These are phyloP conservation scores for Boletus reticulatus DNA, from an alignment of 768 basidiomycete genomes.

Conservation along the genomic window DNA sequence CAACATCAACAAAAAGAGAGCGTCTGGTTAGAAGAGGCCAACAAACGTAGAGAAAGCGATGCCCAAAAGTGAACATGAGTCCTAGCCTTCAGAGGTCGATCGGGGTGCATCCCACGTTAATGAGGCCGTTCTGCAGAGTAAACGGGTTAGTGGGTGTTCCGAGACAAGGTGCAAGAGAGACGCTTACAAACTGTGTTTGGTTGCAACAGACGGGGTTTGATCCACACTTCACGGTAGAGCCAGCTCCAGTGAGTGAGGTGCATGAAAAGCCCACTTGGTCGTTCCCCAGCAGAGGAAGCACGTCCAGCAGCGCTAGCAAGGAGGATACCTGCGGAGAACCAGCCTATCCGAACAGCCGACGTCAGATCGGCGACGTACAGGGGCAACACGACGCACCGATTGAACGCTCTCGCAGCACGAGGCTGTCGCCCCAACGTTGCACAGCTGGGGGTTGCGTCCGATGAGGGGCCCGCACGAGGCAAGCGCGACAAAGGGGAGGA, in stretches of 20 bases:
- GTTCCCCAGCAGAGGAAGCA: not conserved
- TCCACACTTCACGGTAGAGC: constrained; percentile 17
- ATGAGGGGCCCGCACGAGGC: constrained; percentile 20
- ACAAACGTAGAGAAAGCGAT: constrained; percentile 23
- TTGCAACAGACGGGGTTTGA: constrained; percentile 25
- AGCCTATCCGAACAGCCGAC: constrained; percentile 3
- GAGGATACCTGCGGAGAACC: not conserved
- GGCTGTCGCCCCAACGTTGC: constrained; percentile 14
- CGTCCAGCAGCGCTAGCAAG: constrained; percentile 2
- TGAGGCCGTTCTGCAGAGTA: constrained; percentile 17
- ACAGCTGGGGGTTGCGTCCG: constrained; percentile 22
- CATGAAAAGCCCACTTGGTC: constrained; percentile 19
- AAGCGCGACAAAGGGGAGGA: constrained; percentile 17
- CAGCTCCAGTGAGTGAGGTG: constrained; percentile 23
- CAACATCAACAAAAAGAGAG: constrained; percentile 26
- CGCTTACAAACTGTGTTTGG: constrained; percentile 14
- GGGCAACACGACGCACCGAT: constrained; percentile 13
- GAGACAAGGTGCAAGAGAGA: not conserved
- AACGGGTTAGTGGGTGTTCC: not conserved
- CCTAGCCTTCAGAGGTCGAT: constrained; percentile 5
- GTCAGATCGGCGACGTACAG: constrained; percentile 5
- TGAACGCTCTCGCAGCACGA: constrained; percentile 22
- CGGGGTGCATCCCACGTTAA: constrained; percentile 28
- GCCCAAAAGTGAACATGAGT: constrained; percentile 8
- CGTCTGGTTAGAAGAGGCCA: constrained; percentile 19